Evolutionary conservation across 2,329 filamentous ascomycete genomes (phyloP), one percentile per base, ranked within the genome.

Genomic region (Hymenoscyphus fructigenus): DNA sequence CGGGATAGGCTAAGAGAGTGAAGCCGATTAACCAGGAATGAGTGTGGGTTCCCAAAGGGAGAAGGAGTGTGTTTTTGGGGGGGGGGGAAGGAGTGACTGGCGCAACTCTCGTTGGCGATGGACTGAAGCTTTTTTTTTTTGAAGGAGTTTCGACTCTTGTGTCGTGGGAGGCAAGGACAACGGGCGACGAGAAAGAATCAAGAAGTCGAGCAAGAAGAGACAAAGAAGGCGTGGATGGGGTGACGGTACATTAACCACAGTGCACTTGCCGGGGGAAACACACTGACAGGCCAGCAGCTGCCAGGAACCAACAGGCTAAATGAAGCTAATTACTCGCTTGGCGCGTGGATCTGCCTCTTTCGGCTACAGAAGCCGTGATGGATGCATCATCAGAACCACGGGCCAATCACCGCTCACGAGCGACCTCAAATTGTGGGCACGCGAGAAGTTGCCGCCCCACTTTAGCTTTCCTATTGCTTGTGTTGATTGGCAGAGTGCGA

Each of bases 1-100:
- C 76, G 76, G 76, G 65, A 29, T 72, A 74, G 76, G 76, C 76
- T 79, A 69, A 80, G 77, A 75, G 78, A 80, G 75, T 80, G 78
- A 79, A 79, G 77, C 76, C 74, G 77, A 75, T 69, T 6, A 28
- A 71, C 76, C 71, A 70, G 71, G 68, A 76, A 77, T 61, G 72
- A 76, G 69, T 64, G 74, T 75, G 65, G 59, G 62, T 65, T 75
- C 74, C 73, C 73, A 72, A 74, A 74, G 70, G 73, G 75, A 73
- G 69, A 69, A 71, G 67, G 63, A 60, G 64, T 44, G 53, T 62
- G 60, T 23, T 53, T 23, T 57, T 20, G 20, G 14, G 36, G 60
- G 44, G 66, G 59, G 60, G 47, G 66, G 59, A 56, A 60, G 47
- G 59, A 53, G 47, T 53, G 58, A 60, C 32, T 36, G 34, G 57